These are phyloP conservation scores for Quercus agrifolia DNA, from an alignment of 306 rosid species.

Conservation along the genomic window DNA sequence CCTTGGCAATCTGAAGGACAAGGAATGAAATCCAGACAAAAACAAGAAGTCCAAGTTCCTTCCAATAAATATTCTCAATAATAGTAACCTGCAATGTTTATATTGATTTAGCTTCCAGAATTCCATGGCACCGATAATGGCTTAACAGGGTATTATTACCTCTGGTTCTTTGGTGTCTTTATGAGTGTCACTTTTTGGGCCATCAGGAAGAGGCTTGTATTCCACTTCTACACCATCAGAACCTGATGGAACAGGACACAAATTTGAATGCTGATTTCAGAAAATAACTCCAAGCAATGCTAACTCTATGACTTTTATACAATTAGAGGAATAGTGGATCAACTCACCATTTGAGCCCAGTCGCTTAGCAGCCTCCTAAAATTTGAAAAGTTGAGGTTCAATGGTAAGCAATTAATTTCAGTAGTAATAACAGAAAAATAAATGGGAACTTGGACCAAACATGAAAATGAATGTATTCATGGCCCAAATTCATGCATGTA, in stretches of 20 bases:
- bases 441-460: neutral
- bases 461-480: neutral
- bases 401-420: conserved; percentile 24
- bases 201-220: conserved; percentile 73
- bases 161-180: conserved; percentile 33
- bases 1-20: conserved; percentile 74
- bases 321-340: conserved; percentile 4
- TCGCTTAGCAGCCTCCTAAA: conserved; percentile 63
- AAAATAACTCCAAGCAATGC: neutral
- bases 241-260: conserved; percentile 39
- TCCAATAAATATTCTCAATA: conserved; percentile 72
- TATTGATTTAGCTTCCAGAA: conserved; percentile 27
- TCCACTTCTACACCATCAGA: conserved; percentile 49
- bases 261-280: conserved; percentile 7
- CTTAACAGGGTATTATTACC: conserved; percentile 21
- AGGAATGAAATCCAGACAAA: conserved; percentile 94
- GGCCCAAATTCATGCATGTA: neutral
- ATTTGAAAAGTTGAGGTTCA: conserved; percentile 28
- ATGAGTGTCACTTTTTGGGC: conserved; percentile 34
- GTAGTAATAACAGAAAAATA: neutral
- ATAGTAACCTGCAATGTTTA: conserved; percentile 54
- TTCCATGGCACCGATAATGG: neutral
- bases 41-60: conserved; percentile 76
- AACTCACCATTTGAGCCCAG: conserved; percentile 58
- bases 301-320: neutral